These are phyloP conservation scores for Eleusine indica DNA, from an alignment of 176 grass and related monocot genomes.

Conservation along the genomic window DNA sequence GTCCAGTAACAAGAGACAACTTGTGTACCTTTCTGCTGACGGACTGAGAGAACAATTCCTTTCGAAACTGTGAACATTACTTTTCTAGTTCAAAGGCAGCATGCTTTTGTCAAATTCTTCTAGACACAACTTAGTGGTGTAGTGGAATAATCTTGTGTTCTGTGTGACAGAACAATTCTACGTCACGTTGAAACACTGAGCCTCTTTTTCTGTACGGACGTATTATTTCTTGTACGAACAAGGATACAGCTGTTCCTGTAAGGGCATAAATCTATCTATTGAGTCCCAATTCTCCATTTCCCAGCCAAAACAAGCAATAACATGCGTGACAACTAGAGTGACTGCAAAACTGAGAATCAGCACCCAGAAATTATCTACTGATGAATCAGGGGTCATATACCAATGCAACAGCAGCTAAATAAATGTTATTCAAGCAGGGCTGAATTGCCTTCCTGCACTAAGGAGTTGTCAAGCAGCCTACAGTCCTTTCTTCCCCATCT, in stretches of 20 bases:
- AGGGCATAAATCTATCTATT: background rate
- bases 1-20: background rate
- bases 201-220: no score
- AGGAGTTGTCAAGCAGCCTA: constrained; percentile 4
- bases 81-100: background rate
- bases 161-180: no score
- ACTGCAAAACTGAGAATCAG: constrained; percentile 1
- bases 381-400: constrained; percentile 18
- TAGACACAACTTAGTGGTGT: background rate
- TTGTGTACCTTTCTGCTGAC: background rate
- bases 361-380: constrained; percentile 14
- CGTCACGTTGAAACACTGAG: no score
- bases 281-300: background rate
- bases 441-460: background rate
- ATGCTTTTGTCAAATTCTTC: background rate
- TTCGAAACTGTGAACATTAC: background rate
- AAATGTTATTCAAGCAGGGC: constrained; percentile 6
- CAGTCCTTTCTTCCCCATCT: background rate
- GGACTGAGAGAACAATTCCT: background rate
- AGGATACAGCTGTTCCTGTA: background rate
- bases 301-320: background rate
- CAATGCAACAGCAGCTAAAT: constrained; percentile 25
- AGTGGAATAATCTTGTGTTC: no score
- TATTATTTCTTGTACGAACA: background rate
- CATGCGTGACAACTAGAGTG: background rate